Conservation (phyloP, 202 grass and related monocot species). For the Panicum hallii region DNA sequence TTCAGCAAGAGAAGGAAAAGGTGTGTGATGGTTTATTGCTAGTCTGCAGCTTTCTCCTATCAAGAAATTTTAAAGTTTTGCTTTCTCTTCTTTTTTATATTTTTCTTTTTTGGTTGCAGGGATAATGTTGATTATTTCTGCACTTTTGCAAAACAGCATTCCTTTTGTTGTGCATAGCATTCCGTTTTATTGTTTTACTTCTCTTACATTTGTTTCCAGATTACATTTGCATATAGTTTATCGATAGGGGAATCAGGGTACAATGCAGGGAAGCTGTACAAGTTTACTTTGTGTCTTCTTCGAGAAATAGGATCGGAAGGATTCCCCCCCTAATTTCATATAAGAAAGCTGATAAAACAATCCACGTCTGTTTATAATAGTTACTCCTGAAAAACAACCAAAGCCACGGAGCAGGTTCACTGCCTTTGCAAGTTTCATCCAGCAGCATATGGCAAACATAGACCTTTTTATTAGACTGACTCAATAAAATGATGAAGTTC, state of each 20-base stretch:
- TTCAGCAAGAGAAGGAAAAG: constrained; percentile 73
- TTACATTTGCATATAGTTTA: background rate
- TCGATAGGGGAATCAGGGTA: background rate
- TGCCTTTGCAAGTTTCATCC: background rate
- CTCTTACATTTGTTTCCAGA: background rate
- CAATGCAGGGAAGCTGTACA: background rate
- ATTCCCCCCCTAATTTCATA: background rate
- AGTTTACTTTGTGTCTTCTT: background rate
- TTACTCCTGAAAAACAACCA: background rate
- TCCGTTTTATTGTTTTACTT: constrained; percentile 17
- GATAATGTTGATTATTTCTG: background rate
- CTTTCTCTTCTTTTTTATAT: background rate
- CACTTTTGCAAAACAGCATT: background rate
- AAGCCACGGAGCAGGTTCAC: background rate
- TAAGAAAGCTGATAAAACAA: constrained; percentile 2
- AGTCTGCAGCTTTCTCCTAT: background rate
- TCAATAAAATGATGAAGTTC: background rate
- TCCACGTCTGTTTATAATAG: background rate
- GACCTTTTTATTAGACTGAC: background rate
- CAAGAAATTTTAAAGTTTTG: background rate
- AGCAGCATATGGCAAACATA: background rate
- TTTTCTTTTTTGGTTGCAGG: background rate
- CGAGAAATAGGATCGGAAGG: background rate
- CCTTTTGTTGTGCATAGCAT: background rate
- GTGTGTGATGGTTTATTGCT: constrained; percentile 43